Base-by-base conservation (phyloP, 2,329 filamentous ascomycete genomes). In the Stagonosporopsis vannaccii region DNA sequence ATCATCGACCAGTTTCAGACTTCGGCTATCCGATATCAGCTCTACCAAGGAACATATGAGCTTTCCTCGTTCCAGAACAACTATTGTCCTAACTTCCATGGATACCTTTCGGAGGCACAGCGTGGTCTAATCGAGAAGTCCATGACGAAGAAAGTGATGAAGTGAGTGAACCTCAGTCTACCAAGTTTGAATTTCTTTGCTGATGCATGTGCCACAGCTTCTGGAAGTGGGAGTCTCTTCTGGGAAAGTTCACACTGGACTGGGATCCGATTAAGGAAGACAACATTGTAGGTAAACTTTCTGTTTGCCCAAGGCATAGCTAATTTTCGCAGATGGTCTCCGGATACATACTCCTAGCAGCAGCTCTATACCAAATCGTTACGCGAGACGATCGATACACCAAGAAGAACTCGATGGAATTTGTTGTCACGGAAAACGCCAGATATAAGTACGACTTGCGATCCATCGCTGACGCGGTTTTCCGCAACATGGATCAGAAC, bases 1-100 rank as follows among this genome's bases (percentile, higher is more conserved):
- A 51, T 58, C n/a, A 60, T 66, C 28, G 63, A 66, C 26, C 63
- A 66, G 30, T 66, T 66, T 28, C 61, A 66, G 37, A 63, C 63
- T 6, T 53, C 59, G 6, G 63, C 63, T 5, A 46, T 60, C 9
- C 53, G 63, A 20, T 66, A 66, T 37, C 61, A 66, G 36, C 40
- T 66, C 4, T 66, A 66, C 43, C 43, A 45, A 15, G 25, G 44
- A 3, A 28, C 35, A 32, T 55, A 62, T 19, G 53, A 54, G 12
- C 55, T 66, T 23, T 61, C 46, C 9, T 9, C 46, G 9, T 60
- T 51, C 37, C 59, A 60, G 25, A 54, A 42, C 33, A 33, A 26
- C 17, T 61, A 60, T 47, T 52, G 51, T 23, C 61, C 63, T 3
- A 63, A 56, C 33, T 62, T 61, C 44, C 63, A 62, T 45, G 63